Evolutionary conservation across 805 yeast species (phyloP).

Genomic region (Candida montana): DNA sequence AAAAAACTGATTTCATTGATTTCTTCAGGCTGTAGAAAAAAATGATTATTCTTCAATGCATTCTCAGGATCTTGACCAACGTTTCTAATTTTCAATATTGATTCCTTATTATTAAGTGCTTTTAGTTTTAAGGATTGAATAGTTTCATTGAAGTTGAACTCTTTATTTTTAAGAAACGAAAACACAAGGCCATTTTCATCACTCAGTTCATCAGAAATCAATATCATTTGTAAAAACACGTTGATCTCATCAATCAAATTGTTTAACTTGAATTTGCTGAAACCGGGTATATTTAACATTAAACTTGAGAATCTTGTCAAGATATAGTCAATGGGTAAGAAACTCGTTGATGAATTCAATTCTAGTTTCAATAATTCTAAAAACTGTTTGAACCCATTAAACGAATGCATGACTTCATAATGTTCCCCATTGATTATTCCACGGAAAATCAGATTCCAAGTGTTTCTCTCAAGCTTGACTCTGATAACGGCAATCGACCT

Average conservation of each 20-base stretch:
- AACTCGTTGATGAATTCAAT: slow-evolving; percentile 27
- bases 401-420: slow-evolving; percentile 23
- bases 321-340: slow-evolving; percentile 26
- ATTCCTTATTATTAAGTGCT: slow-evolving; percentile 26
- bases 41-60: slow-evolving; percentile 9
- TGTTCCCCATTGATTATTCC: slow-evolving; percentile 14
- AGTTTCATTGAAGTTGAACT: slow-evolving; percentile 28
- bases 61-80: neutral
- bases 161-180: slow-evolving; percentile 35
- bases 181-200: slow-evolving; percentile 33
- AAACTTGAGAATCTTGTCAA: slow-evolving; percentile 16
- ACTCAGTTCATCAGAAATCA: slow-evolving; percentile 31
- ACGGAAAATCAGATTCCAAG: slow-evolving; percentile 26
- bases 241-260: slow-evolving; percentile 45
- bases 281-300: slow-evolving; percentile 20
- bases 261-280: slow-evolving; percentile 43
- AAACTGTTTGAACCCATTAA: slow-evolving; percentile 29
- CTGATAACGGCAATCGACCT: slow-evolving; percentile 30
- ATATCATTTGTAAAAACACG: slow-evolving; percentile 39
- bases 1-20: slow-evolving; percentile 44
- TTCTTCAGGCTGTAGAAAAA: slow-evolving; percentile 30
- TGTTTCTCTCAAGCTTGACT: slow-evolving; percentile 27
- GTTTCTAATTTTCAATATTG: slow-evolving; percentile 12
- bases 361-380: slow-evolving; percentile 33
- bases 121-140: slow-evolving; percentile 28